Evolutionary conservation across 495 filamentous ascomycete genomes (phyloP).

Genomic region (Daldinia vernicosa): DNA sequence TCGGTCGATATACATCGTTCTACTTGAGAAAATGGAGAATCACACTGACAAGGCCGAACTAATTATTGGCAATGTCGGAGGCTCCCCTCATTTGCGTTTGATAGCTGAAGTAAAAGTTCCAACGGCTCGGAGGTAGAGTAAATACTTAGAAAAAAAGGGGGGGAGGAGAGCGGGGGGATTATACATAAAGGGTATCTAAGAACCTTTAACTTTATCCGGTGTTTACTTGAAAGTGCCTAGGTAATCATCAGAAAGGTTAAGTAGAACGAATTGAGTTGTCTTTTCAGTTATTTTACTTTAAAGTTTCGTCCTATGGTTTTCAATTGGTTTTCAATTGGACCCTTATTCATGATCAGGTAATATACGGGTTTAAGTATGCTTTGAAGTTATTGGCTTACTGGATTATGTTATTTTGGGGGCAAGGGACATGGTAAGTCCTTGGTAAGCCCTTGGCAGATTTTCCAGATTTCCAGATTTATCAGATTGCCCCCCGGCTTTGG

Average conservation of each 20-base stretch:
- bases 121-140: neutral
- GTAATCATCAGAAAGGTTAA: neutral
- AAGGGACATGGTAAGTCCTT: neutral
- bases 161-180: neutral
- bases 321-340: neutral
- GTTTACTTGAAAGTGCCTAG: neutral
- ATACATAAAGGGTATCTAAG: neutral
- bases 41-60: neutral
- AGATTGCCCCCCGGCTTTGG: neutral
- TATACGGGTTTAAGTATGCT: neutral
- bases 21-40: slow-evolving; percentile 4
- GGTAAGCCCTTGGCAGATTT: neutral
- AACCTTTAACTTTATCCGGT: slow-evolving; percentile 1
- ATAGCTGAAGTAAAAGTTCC: neutral
- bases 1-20: slow-evolving; percentile 16
- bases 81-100: neutral
- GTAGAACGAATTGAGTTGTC: neutral
- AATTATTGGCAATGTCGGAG: neutral
- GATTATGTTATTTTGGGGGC: neutral
- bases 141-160: neutral
- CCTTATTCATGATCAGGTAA: neutral
- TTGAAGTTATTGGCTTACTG: slow-evolving; percentile 1
- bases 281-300: neutral
- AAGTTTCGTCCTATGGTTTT: neutral
- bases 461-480: neutral